Evolutionary conservation across 208 protist genomes (phyloP).

Genomic region (Phytomonas francai): DNA sequence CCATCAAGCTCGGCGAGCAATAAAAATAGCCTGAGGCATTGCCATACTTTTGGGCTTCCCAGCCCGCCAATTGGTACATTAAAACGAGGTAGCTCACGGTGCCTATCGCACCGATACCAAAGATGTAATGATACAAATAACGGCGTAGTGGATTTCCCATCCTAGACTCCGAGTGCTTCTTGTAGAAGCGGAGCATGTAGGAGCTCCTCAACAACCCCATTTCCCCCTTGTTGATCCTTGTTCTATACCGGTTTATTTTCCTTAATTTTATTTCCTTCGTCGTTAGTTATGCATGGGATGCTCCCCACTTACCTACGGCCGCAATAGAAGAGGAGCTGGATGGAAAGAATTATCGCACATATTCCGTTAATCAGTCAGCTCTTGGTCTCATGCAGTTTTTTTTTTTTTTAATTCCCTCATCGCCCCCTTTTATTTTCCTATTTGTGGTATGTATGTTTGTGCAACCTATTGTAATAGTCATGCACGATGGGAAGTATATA

Average conservation of each 20-base stretch:
- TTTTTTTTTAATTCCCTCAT: no score
- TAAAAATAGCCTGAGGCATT: constrained; percentile 23
- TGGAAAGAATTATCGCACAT: no score
- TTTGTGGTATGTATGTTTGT: no score
- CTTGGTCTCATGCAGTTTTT: no score
- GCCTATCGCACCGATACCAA: constrained; percentile 20
- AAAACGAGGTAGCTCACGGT: constrained; percentile 24
- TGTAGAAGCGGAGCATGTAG: constrained; percentile 34
- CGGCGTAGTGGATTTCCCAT: constrained; percentile 61
- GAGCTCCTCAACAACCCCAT: constrained; percentile 16
- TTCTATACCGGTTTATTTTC: not conserved
- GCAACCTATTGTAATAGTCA: no score
- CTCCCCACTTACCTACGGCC: no score
- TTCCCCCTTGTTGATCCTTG: not conserved
- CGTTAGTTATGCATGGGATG: no score
- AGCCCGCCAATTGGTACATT: constrained; percentile 50
- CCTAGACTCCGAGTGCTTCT: constrained; percentile 23
- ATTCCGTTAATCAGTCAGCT: no score
- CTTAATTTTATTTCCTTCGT: not conserved
- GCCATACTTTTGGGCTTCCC: constrained; percentile 38
- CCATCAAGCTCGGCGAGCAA: constrained; percentile 49
- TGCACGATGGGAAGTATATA: constrained; percentile 3
- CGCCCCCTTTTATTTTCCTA: no score
- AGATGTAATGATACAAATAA: constrained; percentile 68
- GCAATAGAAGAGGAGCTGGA: no score